Base-by-base conservation (phyloP, 202 grass and related monocot species). In the Digitaria exilis region DNA sequence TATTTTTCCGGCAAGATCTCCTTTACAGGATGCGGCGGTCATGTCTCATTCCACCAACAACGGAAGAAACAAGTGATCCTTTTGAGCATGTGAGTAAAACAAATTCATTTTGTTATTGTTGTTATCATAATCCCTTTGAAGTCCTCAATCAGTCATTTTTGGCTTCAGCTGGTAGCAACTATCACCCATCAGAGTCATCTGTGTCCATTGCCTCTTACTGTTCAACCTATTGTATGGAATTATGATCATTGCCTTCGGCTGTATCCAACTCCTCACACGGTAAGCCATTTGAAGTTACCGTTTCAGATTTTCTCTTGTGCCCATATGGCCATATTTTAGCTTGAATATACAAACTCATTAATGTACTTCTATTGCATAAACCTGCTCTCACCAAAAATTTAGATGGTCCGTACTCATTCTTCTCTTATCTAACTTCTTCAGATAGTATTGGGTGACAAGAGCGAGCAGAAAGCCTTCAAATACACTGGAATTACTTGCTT, bases 101-200 rank as follows among this genome's bases (percentile, higher is more conserved):
- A 49, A 6, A 15, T 69, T 66, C 14, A 7, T 17, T 52, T 80
- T 3, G 1, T n/a, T n/a, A n/a, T 80, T 3, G 1, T 62, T 78
- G 28, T 22, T 89, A 52, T n/a, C n/a, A 68, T 64, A 65, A 50
- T 25, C 56, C 10, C 13, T 75, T 75, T 65, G 28, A 54, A 60
- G 17, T 78, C 16, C 74, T 37, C 76, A 85, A 86, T n/a, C 49
- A n/a, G 66, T 84, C 80, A n/a, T 81, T 86, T 86, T 76, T 45
- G 29, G 10, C 85, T 75, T 54, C 96, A 95, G 96, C 89, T 95
- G 73, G 96, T 98, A 74, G 96, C 92, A 56, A 98, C 96, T 49
- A 90, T 98, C 69, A 98, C 96, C 65, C 96, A 98, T 87, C 96
- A 98, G 87, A 91, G 96, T 82, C 96, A 98, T 89, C 96, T 98